Conservation (phyloP, 1,139 yeast genomes). For the Candida glucosophila region DNA sequence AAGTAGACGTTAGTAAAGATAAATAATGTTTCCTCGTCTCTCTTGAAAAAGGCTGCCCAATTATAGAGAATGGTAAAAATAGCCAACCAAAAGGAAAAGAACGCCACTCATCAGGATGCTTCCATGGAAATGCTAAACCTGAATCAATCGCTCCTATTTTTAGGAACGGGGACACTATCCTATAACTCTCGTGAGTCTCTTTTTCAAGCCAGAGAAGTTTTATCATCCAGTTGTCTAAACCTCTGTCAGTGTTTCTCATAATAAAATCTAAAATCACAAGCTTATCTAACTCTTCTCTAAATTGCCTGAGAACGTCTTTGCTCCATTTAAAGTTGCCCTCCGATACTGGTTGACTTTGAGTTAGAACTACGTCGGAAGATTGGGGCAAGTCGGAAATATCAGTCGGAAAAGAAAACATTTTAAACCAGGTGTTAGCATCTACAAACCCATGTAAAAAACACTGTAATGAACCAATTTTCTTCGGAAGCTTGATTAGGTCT, state of each 20-base stretch:
- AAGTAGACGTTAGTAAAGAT: slow-evolving; percentile 48
- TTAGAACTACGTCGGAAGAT: slow-evolving; percentile 11
- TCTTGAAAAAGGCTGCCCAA: slow-evolving; percentile 61
- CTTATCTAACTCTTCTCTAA: slow-evolving; percentile 59
- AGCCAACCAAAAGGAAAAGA: slow-evolving; percentile 79
- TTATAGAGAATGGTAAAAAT: slow-evolving; percentile 52
- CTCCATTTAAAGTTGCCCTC: slow-evolving; percentile 45
- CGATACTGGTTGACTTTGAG: slow-evolving; percentile 8
- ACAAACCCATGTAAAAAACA: slow-evolving; percentile 49
- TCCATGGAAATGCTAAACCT: slow-evolving; percentile 75
- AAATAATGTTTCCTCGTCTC: slow-evolving; percentile 51
- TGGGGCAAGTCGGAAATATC: slow-evolving; percentile 13
- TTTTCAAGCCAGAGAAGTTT: slow-evolving; percentile 39
- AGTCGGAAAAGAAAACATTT: slow-evolving; percentile 48
- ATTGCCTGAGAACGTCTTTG: slow-evolving; percentile 36
- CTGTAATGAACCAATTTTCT: slow-evolving; percentile 63
- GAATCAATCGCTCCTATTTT: slow-evolving; percentile 70
- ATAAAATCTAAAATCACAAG: slow-evolving; percentile 64
- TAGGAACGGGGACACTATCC: slow-evolving; percentile 27
- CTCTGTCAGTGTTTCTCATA: slow-evolving; percentile 70
- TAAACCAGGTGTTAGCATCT: slow-evolving; percentile 57
- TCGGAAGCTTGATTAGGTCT: slow-evolving; percentile 19
- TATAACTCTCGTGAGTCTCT: slow-evolving; percentile 3
- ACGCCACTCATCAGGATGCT: slow-evolving; percentile 78
- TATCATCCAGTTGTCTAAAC: slow-evolving; percentile 76